These are phyloP conservation scores for Hypoxylon sp. DNA, from an alignment of 2,329 filamentous ascomycete genomes.

Conservation along the genomic window DNA sequence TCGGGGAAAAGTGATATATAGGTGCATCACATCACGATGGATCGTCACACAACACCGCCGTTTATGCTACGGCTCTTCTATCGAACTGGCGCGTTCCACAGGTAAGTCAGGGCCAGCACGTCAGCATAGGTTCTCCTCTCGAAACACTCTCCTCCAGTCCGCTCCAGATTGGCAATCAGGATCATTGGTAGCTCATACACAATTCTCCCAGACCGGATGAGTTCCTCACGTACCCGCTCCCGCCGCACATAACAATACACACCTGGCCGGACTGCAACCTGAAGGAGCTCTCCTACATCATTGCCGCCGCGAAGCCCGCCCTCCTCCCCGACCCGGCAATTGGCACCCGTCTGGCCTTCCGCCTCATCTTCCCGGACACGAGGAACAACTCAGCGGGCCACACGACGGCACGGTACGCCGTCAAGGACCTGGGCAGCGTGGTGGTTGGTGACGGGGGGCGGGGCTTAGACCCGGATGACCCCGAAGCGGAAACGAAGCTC, in stretches of 20 bases:
- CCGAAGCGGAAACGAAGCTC: constrained; percentile 55
- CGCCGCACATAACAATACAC: constrained; percentile 83
- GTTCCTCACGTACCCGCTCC: constrained; percentile 72
- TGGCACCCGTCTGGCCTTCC: constrained; percentile 89
- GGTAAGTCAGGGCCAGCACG: constrained; percentile 59
- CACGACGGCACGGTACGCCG: constrained; percentile 73
- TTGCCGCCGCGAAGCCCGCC: constrained; percentile 72
- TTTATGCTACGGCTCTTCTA: constrained; percentile 92
- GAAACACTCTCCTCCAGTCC: constrained; percentile 8
- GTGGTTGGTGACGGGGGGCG: constrained; percentile 76
- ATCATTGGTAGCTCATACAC: constrained; percentile 36
- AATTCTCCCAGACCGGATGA: constrained; percentile 74
- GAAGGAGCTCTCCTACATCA: constrained; percentile 82
- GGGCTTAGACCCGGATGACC: constrained; percentile 53
- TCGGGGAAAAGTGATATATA: constrained; percentile 47
- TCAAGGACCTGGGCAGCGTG: constrained; percentile 86
- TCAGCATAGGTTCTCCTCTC: constrained; percentile 37
- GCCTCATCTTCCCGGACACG: constrained; percentile 87
- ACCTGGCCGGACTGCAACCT: constrained; percentile 88
- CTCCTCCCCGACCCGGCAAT: constrained; percentile 80
- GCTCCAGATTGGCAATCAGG: not conserved
- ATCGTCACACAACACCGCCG: constrained; percentile 80
- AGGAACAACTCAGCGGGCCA: constrained; percentile 46
- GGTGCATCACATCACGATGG: constrained; percentile 63
- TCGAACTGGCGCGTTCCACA: constrained; percentile 79